A percentile compares a stretch with the other conserved stretches of the same genome.
phyloP scores from a whole-genome alignment of 352 stramenopile species.

The Globisporangium megalacanthum region DNA sequence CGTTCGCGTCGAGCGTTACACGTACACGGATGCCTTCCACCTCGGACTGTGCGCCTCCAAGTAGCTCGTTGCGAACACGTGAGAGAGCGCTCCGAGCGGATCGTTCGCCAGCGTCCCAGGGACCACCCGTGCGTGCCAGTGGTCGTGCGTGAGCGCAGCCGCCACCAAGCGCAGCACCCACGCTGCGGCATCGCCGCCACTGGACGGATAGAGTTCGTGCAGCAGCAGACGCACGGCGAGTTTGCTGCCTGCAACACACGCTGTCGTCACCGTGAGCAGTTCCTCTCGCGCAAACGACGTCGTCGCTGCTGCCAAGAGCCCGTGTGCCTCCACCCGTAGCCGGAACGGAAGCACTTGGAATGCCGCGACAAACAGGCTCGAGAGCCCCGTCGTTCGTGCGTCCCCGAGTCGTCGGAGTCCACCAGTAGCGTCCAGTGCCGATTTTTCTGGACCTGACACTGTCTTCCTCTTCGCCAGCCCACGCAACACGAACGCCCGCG shows the following conservation, averaged over 20 bases:
- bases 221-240: neutral
- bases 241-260: constrained; percentile 3
- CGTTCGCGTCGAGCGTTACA: neutral
- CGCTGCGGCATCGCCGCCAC: neutral
- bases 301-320: neutral
- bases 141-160: neutral
- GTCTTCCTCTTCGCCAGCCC: too few species aligned
- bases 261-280: neutral
- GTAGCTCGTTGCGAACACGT: constrained; percentile 6
- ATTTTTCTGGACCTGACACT: neutral
- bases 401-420: neutral
- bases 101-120: neutral
- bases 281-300: neutral
- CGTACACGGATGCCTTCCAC: constrained; percentile 12
- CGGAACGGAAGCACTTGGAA: constrained; percentile 2
- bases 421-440: neutral
- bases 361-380: neutral
- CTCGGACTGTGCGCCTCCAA: constrained; percentile 15
- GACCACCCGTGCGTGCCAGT: neutral
- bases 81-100: constrained; percentile 1
- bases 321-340: neutral
- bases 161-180: neutral
- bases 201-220: neutral
- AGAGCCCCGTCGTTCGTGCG: neutral
- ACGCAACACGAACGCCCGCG: neutral